Conservation (phyloP, 495 filamentous ascomycete genomes). For the Podospora appendiculata region DNA sequence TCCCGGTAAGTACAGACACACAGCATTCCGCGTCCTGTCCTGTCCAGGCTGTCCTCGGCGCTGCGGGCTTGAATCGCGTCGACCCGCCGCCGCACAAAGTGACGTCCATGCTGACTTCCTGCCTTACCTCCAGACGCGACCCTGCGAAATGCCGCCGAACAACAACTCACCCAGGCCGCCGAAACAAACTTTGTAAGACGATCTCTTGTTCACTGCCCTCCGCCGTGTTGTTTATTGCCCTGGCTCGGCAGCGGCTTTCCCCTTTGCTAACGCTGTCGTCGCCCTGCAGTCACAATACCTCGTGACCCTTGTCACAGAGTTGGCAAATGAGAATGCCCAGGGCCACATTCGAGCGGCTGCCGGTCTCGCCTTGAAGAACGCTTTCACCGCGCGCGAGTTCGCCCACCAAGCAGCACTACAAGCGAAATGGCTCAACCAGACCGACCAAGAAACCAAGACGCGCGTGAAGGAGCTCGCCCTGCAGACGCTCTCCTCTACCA, state of each 20-base stretch:
- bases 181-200: conserved; percentile 87
- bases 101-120: conserved; percentile 12
- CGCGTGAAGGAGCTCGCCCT: conserved; percentile 83
- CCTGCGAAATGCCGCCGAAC: conserved; percentile 82
- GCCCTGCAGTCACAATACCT: conserved; percentile 73
- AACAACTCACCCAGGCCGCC: conserved; percentile 86
- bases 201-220: neutral
- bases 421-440: conserved; percentile 78
- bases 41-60: neutral
- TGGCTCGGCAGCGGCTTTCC: neutral
- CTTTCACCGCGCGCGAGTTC: conserved; percentile 87
- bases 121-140: conserved; percentile 58
- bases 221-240: neutral
- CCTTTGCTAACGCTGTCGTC: conserved; percentile 6
- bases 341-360: conserved; percentile 83
- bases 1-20: conserved; percentile 54
- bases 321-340: conserved; percentile 82
- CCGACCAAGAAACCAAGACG: conserved; percentile 67
- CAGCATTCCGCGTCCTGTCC: neutral
- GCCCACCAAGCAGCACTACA: conserved; percentile 80
- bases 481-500: conserved; percentile 69
- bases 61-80: conserved; percentile 10
- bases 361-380: conserved; percentile 94
- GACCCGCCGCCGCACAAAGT: conserved; percentile 4
- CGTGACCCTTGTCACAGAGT: conserved; percentile 78